A percentile compares a stretch with the other conserved stretches of the same genome.
phyloP scores from a whole-genome alignment of 2,329 filamentous ascomycete genomes.

The Sphaerulina populicola region DNA sequence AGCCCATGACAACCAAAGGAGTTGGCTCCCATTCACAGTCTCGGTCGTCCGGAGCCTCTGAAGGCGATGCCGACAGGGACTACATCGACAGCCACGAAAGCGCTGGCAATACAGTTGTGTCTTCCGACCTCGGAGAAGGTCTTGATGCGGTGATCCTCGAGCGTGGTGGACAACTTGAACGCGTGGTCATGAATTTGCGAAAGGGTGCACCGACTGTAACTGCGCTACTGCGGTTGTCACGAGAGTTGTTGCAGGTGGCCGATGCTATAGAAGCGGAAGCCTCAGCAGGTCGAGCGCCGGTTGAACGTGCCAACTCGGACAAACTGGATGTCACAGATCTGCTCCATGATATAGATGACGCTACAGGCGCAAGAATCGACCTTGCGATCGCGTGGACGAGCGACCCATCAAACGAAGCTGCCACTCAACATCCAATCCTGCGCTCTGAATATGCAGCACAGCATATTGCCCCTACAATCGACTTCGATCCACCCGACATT shows the following conservation, averaged over 20 bases:
- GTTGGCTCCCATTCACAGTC: neutral
- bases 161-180: constrained; percentile 34
- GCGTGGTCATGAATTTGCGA: constrained; percentile 35
- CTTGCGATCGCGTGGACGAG: constrained; percentile 12
- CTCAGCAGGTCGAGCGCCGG: constrained; percentile 1
- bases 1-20: neutral
- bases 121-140: constrained; percentile 32
- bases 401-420: neutral
- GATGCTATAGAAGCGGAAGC: constrained; percentile 16
- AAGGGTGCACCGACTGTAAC: constrained; percentile 17
- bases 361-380: constrained; percentile 18
- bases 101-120: constrained; percentile 4
- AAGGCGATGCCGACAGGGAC: neutral
- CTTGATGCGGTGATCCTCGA: constrained; percentile 38
- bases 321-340: constrained; percentile 31
- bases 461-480: neutral
- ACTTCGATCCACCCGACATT: neutral
- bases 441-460: constrained; percentile 1
- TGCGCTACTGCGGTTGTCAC: constrained; percentile 23
- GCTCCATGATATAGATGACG: constrained; percentile 32
- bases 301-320: constrained; percentile 17
- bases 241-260: constrained; percentile 24
- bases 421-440: neutral
- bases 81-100: neutral
- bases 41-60: neutral